These are phyloP conservation scores for Mycena haematopus DNA, from an alignment of 768 basidiomycete genomes.

Conservation along the genomic window DNA sequence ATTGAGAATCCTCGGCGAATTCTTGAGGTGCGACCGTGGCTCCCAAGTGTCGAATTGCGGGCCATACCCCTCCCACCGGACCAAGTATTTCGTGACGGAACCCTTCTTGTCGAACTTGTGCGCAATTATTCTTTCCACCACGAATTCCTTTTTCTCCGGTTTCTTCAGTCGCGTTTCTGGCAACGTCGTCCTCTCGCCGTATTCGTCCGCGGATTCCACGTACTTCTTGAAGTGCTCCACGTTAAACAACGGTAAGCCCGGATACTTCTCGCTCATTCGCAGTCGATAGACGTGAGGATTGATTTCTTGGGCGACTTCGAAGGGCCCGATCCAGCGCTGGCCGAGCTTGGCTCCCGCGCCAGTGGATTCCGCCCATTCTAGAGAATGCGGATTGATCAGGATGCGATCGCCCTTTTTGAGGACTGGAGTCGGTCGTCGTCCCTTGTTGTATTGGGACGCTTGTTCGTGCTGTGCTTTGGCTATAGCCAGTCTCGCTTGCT, in stretches of 20 bases:
- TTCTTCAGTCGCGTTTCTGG: slow-evolving; percentile 2
- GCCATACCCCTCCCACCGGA: slow-evolving; percentile 16
- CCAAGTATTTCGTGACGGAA: background rate
- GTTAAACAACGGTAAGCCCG: slow-evolving; percentile 1
- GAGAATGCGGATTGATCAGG: background rate
- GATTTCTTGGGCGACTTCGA: background rate
- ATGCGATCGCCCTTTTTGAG: background rate
- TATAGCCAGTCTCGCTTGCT: slow-evolving; percentile 1
- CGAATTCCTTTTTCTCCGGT: background rate
- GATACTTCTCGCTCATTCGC: slow-evolving; percentile 4
- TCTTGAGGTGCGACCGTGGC: slow-evolving; percentile 4
- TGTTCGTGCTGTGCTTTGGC: slow-evolving; percentile 11
- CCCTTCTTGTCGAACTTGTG: slow-evolving; percentile 13
- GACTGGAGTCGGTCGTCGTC: background rate
- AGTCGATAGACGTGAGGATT: slow-evolving; percentile 1
- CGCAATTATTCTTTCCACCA: slow-evolving; percentile 5
- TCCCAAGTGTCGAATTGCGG: slow-evolving; percentile 17
- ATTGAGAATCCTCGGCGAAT: background rate
- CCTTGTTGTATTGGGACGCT: background rate
- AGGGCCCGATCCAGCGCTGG: slow-evolving; percentile 4
- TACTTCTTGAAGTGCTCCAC: slow-evolving; percentile 10
- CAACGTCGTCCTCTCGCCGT: background rate
- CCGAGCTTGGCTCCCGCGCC: background rate
- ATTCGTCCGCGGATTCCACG: background rate
- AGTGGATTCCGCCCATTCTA: slow-evolving; percentile 4